phyloP scores from a whole-genome alignment of 2,329 filamentous ascomycete species.

The Venturia effusa region DNA sequence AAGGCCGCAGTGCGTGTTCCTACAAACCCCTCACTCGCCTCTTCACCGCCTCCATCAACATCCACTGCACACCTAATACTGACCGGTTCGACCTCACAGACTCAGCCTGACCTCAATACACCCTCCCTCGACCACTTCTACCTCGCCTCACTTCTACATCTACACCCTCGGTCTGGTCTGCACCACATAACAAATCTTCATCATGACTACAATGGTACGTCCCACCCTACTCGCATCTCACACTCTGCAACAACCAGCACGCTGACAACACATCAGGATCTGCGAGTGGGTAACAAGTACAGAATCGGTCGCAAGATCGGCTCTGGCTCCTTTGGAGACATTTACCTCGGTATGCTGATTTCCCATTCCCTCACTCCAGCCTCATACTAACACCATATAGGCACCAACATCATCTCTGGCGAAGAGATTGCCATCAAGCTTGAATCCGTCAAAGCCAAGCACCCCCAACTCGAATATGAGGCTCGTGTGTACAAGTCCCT shows the following conservation, averaged over 20 bases:
- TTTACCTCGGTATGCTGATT: slow-evolving; percentile 64
- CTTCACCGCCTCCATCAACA: background rate
- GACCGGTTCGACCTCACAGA: background rate
- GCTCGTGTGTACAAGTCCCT: slow-evolving; percentile 84
- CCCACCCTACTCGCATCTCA: background rate
- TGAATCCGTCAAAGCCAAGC: slow-evolving; percentile 98
- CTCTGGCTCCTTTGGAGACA: slow-evolving; percentile 94
- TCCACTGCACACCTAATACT: background rate
- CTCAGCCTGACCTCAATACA: background rate
- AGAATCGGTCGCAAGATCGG: slow-evolving; percentile 99
- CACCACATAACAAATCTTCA: background rate
- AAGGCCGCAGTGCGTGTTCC: background rate
- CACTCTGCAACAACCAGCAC: background rate
- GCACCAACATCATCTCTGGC: slow-evolving; percentile 79
- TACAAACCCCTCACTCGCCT: background rate
- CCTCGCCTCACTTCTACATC: background rate
- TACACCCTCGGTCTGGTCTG: background rate
- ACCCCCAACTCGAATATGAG: slow-evolving; percentile 97
- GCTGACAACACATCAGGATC: slow-evolving; percentile 51
- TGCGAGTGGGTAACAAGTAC: slow-evolving; percentile 99
- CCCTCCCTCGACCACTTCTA: background rate
- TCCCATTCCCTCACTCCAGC: background rate
- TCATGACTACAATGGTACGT: background rate
- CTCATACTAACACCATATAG: background rate
- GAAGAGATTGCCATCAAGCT: slow-evolving; percentile 99